Conservation (phyloP, 2,329 filamentous ascomycete species). For the Emmonsiellopsis sp. region DNA sequence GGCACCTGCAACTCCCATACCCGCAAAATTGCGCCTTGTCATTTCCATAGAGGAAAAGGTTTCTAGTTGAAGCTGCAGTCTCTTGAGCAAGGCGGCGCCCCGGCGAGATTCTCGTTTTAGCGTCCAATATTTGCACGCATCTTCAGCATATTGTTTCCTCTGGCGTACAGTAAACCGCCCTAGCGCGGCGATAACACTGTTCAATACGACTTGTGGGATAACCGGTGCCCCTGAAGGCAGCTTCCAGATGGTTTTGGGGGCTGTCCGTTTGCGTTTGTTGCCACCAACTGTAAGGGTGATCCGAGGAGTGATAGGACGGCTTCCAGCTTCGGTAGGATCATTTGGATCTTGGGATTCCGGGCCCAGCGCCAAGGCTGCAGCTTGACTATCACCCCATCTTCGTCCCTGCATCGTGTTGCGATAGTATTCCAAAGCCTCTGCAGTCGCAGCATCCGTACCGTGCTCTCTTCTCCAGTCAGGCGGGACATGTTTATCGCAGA, state of each 20-base stretch:
- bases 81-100: slow-evolving; percentile 84
- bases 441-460: slow-evolving; percentile 68
- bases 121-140: slow-evolving; percentile 96
- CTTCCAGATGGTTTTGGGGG: slow-evolving; percentile 71
- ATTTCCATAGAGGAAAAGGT: slow-evolving; percentile 97
- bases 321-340: slow-evolving; percentile 39
- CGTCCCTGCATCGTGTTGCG: slow-evolving; percentile 79
- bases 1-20: slow-evolving; percentile 79
- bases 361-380: slow-evolving; percentile 71
- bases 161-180: slow-evolving; percentile 76
- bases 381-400: slow-evolving; percentile 86
- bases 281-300: slow-evolving; percentile 43
- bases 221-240: slow-evolving; percentile 90
- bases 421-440: slow-evolving; percentile 81
- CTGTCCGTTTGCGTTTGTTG: slow-evolving; percentile 51
- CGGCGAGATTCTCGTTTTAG: slow-evolving; percentile 87
- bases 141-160: slow-evolving; percentile 83
- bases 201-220: slow-evolving; percentile 79
- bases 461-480: slow-evolving; percentile 81
- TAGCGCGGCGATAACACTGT: slow-evolving; percentile 74
- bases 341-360: slow-evolving; percentile 54
- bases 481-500: slow-evolving; percentile 92
- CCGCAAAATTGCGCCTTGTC: slow-evolving; percentile 87
- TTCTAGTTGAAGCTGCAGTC: slow-evolving; percentile 88
- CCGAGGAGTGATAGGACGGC: slow-evolving; percentile 36